phyloP scores from a whole-genome alignment of 2,329 filamentous ascomycete species.

The Helotiales sp. region DNA sequence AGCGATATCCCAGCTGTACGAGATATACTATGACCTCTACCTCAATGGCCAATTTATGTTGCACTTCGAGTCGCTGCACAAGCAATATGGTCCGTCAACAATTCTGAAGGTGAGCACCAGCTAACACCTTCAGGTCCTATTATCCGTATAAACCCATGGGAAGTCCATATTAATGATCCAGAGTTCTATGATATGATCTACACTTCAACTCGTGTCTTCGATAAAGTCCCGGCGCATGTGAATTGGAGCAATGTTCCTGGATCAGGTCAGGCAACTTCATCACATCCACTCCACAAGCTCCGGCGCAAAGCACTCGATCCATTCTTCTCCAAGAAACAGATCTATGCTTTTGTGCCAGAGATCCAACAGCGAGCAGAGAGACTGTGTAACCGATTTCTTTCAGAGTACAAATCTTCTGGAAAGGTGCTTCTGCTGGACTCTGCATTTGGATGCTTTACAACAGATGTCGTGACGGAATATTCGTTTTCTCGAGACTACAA shows the following conservation, averaged over 20 bases:
- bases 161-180: constrained; percentile 34
- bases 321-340: constrained; percentile 16
- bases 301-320: constrained; percentile 14
- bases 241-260: background rate
- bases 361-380: constrained; percentile 10
- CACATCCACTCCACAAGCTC: constrained; percentile 15
- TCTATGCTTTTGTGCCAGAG: constrained; percentile 1
- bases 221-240: background rate
- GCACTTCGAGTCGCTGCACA: constrained; percentile 15
- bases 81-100: constrained; percentile 15
- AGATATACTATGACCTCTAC: background rate
- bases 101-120: background rate
- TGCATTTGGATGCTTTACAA: constrained; percentile 13
- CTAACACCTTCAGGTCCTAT: constrained; percentile 32
- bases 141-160: constrained; percentile 33
- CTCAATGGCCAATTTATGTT: constrained; percentile 15
- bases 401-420: constrained; percentile 1
- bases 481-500: constrained; percentile 21
- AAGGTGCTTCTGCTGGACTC: constrained; percentile 6
- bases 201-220: constrained; percentile 1
- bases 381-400: constrained; percentile 9
- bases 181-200: constrained; percentile 34
- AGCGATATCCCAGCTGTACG: background rate
- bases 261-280: background rate
- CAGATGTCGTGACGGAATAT: constrained; percentile 30